These are phyloP conservation scores for Blastosporella zonata DNA, from an alignment of 1,284 basidiomycete species.

Conservation along the genomic window DNA sequence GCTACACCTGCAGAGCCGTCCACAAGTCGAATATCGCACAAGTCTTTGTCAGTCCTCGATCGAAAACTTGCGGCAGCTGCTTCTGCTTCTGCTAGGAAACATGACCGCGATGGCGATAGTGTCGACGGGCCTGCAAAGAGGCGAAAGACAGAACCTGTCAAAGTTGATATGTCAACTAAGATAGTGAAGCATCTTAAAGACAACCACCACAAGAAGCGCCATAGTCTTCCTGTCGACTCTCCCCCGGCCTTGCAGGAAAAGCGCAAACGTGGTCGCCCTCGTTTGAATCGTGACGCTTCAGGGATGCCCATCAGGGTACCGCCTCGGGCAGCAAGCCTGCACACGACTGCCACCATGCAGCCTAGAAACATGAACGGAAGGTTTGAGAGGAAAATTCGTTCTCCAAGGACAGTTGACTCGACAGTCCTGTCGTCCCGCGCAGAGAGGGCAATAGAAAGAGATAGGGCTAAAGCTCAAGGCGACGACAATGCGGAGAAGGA, in stretches of 20 bases:
- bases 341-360: slow-evolving; percentile 22
- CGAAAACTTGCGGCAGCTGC: slow-evolving; percentile 48
- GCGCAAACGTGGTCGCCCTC: slow-evolving; percentile 38
- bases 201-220: slow-evolving; percentile 13
- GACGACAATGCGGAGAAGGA: slow-evolving; percentile 27
- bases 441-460: slow-evolving; percentile 39
- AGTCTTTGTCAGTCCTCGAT: slow-evolving; percentile 47
- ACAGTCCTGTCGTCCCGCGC: slow-evolving; percentile 32
- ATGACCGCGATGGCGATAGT: slow-evolving; percentile 29
- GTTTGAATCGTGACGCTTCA: slow-evolving; percentile 26
- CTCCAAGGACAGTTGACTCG: slow-evolving; percentile 29
- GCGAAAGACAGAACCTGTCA: slow-evolving; percentile 33
- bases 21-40: slow-evolving; percentile 45
- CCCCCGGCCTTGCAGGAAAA: slow-evolving; percentile 22
- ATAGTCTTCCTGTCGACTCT: slow-evolving; percentile 12
- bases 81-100: slow-evolving; percentile 27
- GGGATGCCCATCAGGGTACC: slow-evolving; percentile 23
- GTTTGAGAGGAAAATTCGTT: slow-evolving; percentile 40
- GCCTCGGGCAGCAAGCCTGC: slow-evolving; percentile 3
- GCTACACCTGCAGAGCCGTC: slow-evolving; percentile 42
- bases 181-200: slow-evolving; percentile 15
- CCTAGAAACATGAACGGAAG: slow-evolving; percentile 49
- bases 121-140: slow-evolving; percentile 44
- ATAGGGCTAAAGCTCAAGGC: slow-evolving; percentile 34
- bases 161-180: slow-evolving; percentile 12